phyloP scores from a whole-genome alignment of 2,329 filamentous ascomycete species.

The Cladosporium sp. region DNA sequence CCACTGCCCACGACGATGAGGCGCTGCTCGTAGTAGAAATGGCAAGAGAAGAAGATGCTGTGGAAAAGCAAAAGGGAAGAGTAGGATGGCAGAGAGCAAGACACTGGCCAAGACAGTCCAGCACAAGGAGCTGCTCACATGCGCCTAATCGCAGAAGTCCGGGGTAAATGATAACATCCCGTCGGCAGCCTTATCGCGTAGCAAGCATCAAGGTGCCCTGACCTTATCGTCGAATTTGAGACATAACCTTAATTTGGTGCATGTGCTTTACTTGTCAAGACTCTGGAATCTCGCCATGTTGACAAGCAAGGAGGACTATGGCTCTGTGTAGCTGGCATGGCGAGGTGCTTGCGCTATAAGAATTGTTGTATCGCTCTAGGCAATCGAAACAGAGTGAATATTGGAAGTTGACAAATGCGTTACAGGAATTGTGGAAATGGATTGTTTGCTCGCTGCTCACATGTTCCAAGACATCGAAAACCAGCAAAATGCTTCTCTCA shows the following conservation, averaged over 20 bases:
- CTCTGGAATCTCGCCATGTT: no score
- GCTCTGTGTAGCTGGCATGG: no score
- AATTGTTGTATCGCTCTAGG: no score
- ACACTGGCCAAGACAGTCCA: neutral
- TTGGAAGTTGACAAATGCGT: no score
- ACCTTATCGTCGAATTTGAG: neutral
- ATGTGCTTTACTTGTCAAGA: neutral
- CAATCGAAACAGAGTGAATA: no score
- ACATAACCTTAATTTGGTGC: neutral
- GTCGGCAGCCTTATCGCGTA: neutral
- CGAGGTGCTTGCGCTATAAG: no score
- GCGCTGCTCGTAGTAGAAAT: slow-evolving; percentile 5
- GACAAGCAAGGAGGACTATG: no score
- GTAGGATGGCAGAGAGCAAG: neutral
- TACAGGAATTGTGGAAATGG: no score
- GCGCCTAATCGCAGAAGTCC: neutral
- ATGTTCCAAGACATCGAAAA: no score
- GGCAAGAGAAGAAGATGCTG: neutral
- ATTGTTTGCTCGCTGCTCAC: no score
- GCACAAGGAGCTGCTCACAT: slow-evolving; percentile 1
- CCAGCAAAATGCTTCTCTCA: no score
- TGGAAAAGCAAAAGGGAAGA: neutral
- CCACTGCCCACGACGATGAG: neutral
- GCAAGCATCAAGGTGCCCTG: neutral
- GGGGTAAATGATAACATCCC: slow-evolving; percentile 2